Base-by-base conservation (phyloP, 2,329 filamentous ascomycete genomes). In the Triangularia setosa region DNA sequence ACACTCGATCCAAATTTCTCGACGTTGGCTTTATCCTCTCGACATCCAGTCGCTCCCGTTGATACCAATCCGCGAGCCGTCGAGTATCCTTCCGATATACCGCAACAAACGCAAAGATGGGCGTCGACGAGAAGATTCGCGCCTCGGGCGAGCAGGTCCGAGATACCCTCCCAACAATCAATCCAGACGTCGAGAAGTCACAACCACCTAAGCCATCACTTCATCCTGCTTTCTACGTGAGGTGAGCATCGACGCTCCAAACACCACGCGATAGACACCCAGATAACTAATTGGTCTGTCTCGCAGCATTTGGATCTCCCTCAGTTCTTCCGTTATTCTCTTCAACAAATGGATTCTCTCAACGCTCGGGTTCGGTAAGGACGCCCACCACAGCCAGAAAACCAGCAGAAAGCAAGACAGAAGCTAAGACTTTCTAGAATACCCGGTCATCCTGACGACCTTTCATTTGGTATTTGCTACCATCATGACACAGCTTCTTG, bases 301-400 rank as follows among this genome's bases (percentile, higher is more conserved):
- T 54, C 70, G 52, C 77, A 97, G 93, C 73, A 83, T 88, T 71
- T 99, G 95, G 95, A 98, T 99, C 75, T 82, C 88, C 65, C 84
- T 97, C 77, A 96, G 92, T 74, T 97, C 93, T 53, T 92, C 90
- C 73, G 93, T 98, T 75, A 99, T 99, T 77, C 84, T 99, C 67
- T 98, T 97, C 89, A 98, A 99, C 88, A 99, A 99, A 87, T 97
- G 92, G 87, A 92, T 99, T 73, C 85, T 98, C 68, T 89, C 94
- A 73, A 93, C 90, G 44, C 84, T 90, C 68, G 85, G 91, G 68
- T 97, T 97, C 83, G 86, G 90, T 92, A 84, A 83, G 88, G 77
- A 69, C 35, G 57, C 33, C 48, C 14, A 18, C 48, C 14, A 18
- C 21, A 53, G 62, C 55, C 52, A 27, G 56, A 48, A n/a, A 23